phyloP scores from a whole-genome alignment of 2,329 filamentous ascomycete genomes.

The Geosmithia putterillii region DNA sequence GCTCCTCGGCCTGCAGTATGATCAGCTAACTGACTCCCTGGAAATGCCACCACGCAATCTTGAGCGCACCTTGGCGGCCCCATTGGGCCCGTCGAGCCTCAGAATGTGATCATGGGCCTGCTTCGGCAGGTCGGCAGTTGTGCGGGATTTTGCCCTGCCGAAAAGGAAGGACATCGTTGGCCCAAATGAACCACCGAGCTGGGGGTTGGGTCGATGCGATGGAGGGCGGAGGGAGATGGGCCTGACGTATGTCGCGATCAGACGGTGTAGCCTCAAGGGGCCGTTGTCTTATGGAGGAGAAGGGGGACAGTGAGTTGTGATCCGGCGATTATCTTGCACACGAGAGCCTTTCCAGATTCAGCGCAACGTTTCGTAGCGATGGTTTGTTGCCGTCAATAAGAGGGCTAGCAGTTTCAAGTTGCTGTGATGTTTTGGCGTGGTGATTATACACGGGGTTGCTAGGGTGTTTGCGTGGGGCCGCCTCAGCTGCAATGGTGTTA shows the following conservation, averaged over 20 bases:
- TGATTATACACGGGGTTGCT: background rate
- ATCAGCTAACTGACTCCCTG: no score
- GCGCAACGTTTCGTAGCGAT: background rate
- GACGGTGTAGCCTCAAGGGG: background rate
- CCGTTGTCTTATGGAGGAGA: no score
- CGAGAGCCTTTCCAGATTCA: background rate
- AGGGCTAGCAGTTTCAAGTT: background rate
- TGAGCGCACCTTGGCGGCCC: conserved; percentile 29
- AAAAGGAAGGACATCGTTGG: conserved; percentile 42
- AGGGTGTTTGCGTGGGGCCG: background rate
- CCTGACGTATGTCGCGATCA: background rate
- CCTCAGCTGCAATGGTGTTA: background rate
- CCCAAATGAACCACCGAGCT: background rate
- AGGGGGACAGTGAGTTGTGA: background rate
- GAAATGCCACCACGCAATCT: background rate
- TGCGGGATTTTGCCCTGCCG: conserved; percentile 36
- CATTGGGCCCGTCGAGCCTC: conserved; percentile 37
- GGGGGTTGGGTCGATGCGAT: background rate
- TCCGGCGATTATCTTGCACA: background rate
- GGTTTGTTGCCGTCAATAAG: background rate
- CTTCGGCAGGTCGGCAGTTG: conserved; percentile 40
- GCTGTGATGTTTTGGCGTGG: background rate
- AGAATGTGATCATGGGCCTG: conserved; percentile 42
- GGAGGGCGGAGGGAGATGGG: background rate
- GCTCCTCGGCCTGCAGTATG: conserved; percentile 62